Base-by-base conservation (phyloP, 257 asterid species). In the Plantago ovata region DNA sequence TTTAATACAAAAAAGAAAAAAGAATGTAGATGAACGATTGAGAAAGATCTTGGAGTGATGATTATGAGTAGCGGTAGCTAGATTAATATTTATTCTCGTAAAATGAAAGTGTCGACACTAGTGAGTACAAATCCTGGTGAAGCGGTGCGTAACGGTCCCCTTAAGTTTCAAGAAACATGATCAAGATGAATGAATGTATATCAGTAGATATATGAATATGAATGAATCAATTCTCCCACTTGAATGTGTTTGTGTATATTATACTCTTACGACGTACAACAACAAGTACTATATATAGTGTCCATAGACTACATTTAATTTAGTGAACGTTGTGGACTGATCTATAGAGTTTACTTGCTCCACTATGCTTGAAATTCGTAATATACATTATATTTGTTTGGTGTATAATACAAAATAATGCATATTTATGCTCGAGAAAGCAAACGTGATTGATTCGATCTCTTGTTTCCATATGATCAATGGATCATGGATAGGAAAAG, bases 71-170 rank as follows among this genome's bases (percentile, higher is more conserved):
- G 32, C 32, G 2, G n/a, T n/a, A n/a, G 2, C 2, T 2, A 2
- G 32, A 28, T 28, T 3, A 28, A 8, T 28, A 8, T 28, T 28
- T 0, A 1, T 6, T 28, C 36, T 28, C 36, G 36, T 28, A 3
- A 47, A 47, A 19, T 47, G 11, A 47, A 49, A 19, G 18, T 10
- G 15, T 48, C 20, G 9, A 54, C 7, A 2, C 3, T 21, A 9
- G 40, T 5, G 3, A 1, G 12, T 38, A 7, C 41, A 44, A 57
- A n/a, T 58, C 59, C 55, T 21, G 14, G 43, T 13, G 3, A 63
- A 53, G 64, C 73, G 73, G 76, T 68, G 74, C 33, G 42, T 61
- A 71, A 60, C 73, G 76, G 81, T 64, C 74, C 73, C 60, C 72
- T 63, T 64, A 68, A 71, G 72, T 63, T 66, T 64, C 44, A 69